Conservation (phyloP, 352 stramenopile species). For the Phytophthora sp. region DNA sequence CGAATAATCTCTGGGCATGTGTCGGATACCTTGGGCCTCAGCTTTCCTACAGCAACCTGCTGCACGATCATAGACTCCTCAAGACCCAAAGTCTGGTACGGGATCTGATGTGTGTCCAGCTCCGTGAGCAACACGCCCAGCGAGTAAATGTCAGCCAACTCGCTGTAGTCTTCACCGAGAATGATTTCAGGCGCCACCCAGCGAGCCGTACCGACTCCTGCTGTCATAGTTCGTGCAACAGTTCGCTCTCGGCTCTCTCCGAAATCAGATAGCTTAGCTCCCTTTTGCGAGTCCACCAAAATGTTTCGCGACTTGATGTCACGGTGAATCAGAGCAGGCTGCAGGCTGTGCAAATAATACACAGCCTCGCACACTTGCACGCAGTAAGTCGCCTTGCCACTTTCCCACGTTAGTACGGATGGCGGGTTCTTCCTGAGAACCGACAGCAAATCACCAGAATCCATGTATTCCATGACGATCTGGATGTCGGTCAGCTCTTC, state of each 20-base stretch:
- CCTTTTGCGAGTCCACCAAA: constrained; percentile 78
- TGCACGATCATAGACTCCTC: constrained; percentile 86
- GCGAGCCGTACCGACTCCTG: constrained; percentile 70
- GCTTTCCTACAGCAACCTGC: constrained; percentile 79
- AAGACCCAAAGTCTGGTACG: constrained; percentile 63
- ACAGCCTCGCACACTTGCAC: constrained; percentile 85
- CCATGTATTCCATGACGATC: constrained; percentile 87
- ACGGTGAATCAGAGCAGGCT: constrained; percentile 90
- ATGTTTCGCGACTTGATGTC: constrained; percentile 94
- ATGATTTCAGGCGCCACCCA: constrained; percentile 86
- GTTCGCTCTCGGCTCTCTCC: constrained; percentile 79
- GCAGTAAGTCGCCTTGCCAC: constrained; percentile 73
- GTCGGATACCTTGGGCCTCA: constrained; percentile 77
- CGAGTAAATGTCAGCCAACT: constrained; percentile 78
- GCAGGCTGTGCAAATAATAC: constrained; percentile 88
- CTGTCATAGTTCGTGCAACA: constrained; percentile 78
- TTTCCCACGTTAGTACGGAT: constrained; percentile 59
- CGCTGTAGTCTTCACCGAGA: constrained; percentile 76
- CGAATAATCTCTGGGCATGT: constrained; percentile 82
- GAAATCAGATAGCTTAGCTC: constrained; percentile 79
- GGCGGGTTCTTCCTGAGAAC: constrained; percentile 56
- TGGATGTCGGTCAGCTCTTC: constrained; percentile 70
- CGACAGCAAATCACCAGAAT: constrained; percentile 69
- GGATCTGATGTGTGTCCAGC: constrained; percentile 78
- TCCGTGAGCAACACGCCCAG: constrained; percentile 74